phyloP scores from a whole-genome alignment of 345 rosid genomes.

The Cardamine occulta region DNA sequence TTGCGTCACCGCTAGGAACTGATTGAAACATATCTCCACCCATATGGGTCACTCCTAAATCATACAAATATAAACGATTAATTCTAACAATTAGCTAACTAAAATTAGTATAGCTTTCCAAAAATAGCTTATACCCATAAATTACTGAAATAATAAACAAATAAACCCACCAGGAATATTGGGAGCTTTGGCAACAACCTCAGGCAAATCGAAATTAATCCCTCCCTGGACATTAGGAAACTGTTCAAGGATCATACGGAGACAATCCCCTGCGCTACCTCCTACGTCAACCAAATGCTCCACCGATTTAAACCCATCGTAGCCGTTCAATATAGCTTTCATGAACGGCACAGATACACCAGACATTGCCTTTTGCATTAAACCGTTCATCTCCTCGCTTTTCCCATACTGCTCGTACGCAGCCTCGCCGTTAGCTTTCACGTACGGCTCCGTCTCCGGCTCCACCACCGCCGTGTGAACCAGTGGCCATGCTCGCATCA shows the following conservation, averaged over 20 bases:
- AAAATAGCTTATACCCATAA: background rate
- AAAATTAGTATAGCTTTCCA: background rate
- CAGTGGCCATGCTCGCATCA: conserved; percentile 80
- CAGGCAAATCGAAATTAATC: conserved; percentile 85
- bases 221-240: conserved; percentile 58
- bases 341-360: conserved; percentile 92
- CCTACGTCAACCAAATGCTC: conserved; percentile 79
- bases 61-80: background rate
- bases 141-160: background rate
- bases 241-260: conserved; percentile 70
- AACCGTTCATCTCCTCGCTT: conserved; percentile 72
- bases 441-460: conserved; percentile 73
- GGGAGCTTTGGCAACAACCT: conserved; percentile 82
- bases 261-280: conserved; percentile 94
- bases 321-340: conserved; percentile 65
- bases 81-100: background rate
- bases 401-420: conserved; percentile 80
- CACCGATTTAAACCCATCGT: conserved; percentile 67
- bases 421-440: conserved; percentile 66
- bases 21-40: conserved; percentile 77
- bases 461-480: conserved; percentile 78
- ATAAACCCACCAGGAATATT: conserved; percentile 57
- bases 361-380: conserved; percentile 93
- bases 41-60: conserved; percentile 60
- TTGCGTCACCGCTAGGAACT: conserved; percentile 65